Conservation (phyloP, 176 grass and related monocot genomes). For the Rhynchospora pubera region DNA sequence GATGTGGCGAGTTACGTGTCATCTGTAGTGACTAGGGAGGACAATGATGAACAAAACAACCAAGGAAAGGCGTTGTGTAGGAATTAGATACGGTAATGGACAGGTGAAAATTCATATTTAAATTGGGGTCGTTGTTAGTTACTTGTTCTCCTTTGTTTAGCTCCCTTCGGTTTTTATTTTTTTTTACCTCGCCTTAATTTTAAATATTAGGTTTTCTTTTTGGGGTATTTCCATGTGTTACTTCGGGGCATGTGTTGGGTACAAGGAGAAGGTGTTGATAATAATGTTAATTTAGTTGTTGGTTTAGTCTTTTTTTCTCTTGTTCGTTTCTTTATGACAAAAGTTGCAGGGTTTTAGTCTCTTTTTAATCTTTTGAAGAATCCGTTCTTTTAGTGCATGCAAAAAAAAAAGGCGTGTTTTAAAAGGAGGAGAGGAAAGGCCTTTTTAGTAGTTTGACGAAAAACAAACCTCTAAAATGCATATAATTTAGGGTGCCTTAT, state of each 20-base stretch:
- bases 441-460: neutral
- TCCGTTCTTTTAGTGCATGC: conserved; percentile 26
- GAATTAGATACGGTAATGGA: conserved; percentile 32
- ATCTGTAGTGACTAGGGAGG: conserved; percentile 52
- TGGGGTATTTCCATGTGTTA: neutral
- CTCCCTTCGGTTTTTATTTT: neutral
- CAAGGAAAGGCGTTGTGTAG: conserved; percentile 17
- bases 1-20: conserved; percentile 64
- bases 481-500: neutral
- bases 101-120: conserved; percentile 1
- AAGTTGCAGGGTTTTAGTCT: conserved; percentile 17
- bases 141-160: neutral
- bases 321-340: conserved; percentile 17
- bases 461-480: neutral
- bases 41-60: conserved; percentile 25
- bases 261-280: conserved; percentile 15
- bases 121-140: neutral
- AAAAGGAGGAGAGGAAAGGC: conserved; percentile 5
- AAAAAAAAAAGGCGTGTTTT: neutral
- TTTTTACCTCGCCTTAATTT: conserved; percentile 19
- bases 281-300: conserved; percentile 20
- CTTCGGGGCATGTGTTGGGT: neutral
- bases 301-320: conserved; percentile 19
- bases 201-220: conserved; percentile 26
- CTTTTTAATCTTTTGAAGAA: conserved; percentile 25